These are phyloP conservation scores for Ampelomyces quisqualis DNA, from an alignment of 2,329 filamentous ascomycete genomes.

Conservation along the genomic window DNA sequence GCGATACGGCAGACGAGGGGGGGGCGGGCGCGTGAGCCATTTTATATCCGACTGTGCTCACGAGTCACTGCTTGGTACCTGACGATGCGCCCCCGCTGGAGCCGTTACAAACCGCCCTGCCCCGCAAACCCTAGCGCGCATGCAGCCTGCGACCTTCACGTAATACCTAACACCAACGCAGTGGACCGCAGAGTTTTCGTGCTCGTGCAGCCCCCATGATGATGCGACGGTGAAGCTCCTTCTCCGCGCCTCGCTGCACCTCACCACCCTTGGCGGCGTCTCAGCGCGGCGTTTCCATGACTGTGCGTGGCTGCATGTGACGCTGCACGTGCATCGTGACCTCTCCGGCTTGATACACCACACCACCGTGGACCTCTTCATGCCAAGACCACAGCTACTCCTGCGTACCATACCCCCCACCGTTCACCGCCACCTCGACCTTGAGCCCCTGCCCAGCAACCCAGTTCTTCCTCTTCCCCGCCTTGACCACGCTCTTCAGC, in stretches of 20 bases:
- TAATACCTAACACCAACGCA: neutral
- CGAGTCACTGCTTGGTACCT: slow-evolving; percentile 1
- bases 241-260: slow-evolving; percentile 10
- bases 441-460: slow-evolving; percentile 31
- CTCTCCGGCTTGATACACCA: no score
- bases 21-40: neutral
- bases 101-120: slow-evolving; percentile 6
- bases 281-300: slow-evolving; percentile 13
- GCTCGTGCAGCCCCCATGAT: neutral
- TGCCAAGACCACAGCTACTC: slow-evolving; percentile 10
- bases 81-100: neutral
- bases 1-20: slow-evolving; percentile 6
- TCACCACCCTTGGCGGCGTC: slow-evolving; percentile 35
- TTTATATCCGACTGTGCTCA: slow-evolving; percentile 1
- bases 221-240: no score
- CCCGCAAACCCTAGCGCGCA: neutral
- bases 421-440: slow-evolving; percentile 33
- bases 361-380: neutral
- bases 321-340: slow-evolving; percentile 31
- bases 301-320: slow-evolving; percentile 33
- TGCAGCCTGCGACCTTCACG: no score
- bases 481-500: slow-evolving; percentile 37
- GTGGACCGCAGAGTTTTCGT: slow-evolving; percentile 5
- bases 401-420: slow-evolving; percentile 20
- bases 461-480: slow-evolving; percentile 47